phyloP scores from a whole-genome alignment of 2,329 filamentous ascomycete genomes.

The Neocucurbitaria cava region DNA sequence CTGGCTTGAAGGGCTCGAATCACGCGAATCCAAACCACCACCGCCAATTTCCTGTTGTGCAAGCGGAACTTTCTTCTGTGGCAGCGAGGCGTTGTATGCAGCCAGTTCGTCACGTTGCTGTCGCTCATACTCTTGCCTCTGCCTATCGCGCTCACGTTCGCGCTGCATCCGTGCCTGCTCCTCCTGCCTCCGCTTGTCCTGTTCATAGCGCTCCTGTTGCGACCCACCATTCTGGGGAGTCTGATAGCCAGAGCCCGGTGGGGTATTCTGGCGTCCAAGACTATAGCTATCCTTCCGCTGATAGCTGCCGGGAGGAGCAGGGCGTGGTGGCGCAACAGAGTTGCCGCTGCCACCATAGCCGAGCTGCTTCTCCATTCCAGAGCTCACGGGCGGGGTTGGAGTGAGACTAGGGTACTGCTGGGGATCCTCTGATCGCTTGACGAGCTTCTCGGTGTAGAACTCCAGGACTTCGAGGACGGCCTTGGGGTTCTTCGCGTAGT shows the following conservation, averaged over 20 bases:
- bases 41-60: conserved; percentile 91
- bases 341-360: conserved; percentile 54
- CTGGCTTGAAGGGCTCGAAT: conserved; percentile 55
- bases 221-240: conserved; percentile 44
- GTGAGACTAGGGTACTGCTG: conserved; percentile 72
- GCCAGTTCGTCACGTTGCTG: conserved; percentile 74
- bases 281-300: conserved; percentile 56
- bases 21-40: conserved; percentile 57
- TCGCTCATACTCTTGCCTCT: conserved; percentile 53
- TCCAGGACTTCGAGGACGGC: conserved; percentile 76
- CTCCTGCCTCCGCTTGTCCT: conserved; percentile 46
- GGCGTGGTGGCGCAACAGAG: conserved; percentile 57
- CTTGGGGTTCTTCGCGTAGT: conserved; percentile 92
- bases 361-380: conserved; percentile 56
- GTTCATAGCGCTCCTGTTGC: conserved; percentile 41
- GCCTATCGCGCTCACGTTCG: conserved; percentile 49
- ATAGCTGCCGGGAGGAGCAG: conserved; percentile 52
- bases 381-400: conserved; percentile 67
- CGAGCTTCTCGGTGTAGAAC: conserved; percentile 81
- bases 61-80: conserved; percentile 78
- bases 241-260: conserved; percentile 37
- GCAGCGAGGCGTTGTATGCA: conserved; percentile 87
- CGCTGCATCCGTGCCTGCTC: conserved; percentile 50
- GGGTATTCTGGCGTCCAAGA: conserved; percentile 41
- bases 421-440: conserved; percentile 76